phyloP scores from a whole-genome alignment of 768 basidiomycete genomes.

The Trametes coccinea region DNA sequence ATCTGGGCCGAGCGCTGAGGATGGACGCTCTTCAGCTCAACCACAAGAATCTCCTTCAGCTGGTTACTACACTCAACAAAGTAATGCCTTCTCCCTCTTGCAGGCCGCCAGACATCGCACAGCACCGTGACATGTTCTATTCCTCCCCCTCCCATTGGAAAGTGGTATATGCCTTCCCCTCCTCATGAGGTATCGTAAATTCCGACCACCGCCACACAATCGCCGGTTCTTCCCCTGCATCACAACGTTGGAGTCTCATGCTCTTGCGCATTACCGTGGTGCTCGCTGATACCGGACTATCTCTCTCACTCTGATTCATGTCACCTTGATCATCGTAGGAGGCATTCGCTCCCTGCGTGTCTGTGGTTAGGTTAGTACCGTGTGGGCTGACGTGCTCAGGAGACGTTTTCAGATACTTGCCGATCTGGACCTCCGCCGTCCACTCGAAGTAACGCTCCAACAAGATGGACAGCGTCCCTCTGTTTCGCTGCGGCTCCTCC shows the following conservation, averaged over 20 bases:
- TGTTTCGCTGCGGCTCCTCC: slow-evolving; percentile 18
- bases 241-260: neutral
- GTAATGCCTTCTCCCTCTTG: too few species aligned
- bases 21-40: too few species aligned
- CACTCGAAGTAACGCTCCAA: slow-evolving; percentile 59
- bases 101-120: too few species aligned
- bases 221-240: neutral
- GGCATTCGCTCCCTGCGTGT: neutral
- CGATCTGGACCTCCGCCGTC: slow-evolving; percentile 44
- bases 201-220: slow-evolving; percentile 23
- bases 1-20: too few species aligned
- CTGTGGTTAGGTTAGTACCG: too few species aligned
- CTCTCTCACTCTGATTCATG: neutral
- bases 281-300: neutral
- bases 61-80: too few species aligned
- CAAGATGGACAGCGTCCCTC: slow-evolving; percentile 40
- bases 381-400: neutral
- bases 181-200: neutral
- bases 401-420: slow-evolving; percentile 31
- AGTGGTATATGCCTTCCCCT: neutral
- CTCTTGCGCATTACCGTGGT: neutral
- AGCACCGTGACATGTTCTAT: neutral
- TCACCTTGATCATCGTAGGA: neutral
- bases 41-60: too few species aligned
- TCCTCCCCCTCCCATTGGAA: slow-evolving; percentile 2